Conservation (phyloP, 2,329 filamentous ascomycete genomes). For the Xenosphaeropsis pyriputrescens region DNA sequence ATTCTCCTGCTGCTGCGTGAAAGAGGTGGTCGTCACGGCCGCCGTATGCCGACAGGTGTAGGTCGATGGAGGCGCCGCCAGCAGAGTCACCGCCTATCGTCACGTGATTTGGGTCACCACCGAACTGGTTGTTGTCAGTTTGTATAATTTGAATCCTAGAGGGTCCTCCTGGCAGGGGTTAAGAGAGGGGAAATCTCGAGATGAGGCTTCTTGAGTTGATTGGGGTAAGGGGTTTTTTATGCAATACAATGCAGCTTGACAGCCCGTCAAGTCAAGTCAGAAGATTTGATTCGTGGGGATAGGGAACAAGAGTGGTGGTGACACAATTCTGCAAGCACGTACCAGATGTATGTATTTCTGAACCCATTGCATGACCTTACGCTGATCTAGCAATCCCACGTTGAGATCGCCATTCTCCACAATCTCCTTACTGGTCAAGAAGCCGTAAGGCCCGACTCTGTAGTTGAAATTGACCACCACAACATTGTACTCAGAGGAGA, state of each 20-base stretch:
- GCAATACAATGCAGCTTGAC: no score
- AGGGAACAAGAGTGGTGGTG: no score
- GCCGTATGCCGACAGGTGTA: constrained; percentile 44
- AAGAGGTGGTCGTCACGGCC: constrained; percentile 33
- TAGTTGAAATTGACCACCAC: constrained; percentile 65
- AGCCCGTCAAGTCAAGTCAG: no score
- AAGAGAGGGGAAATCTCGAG: no score
- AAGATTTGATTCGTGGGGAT: no score
- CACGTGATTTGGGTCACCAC: constrained; percentile 53
- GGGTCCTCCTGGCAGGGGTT: no score
- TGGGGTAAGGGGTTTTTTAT: no score
- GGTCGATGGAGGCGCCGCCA: constrained; percentile 48
- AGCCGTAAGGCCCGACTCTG: constrained; percentile 60
- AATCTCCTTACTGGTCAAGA: constrained; percentile 45
- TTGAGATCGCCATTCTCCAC: constrained; percentile 38
- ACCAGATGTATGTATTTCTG: constrained; percentile 38
- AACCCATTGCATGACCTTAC: constrained; percentile 56
- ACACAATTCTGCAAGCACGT: no score
- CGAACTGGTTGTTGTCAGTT: constrained; percentile 32
- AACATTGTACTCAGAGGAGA: constrained; percentile 40
- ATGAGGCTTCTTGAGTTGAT: no score
- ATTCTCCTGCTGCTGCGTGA: constrained; percentile 33
- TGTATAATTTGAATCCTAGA: no score
- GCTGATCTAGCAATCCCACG: constrained; percentile 56
- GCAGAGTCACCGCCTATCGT: constrained; percentile 55